A percentile compares a stretch with the other conserved stretches of the same genome.
phyloP scores from a whole-genome alignment of 164 flowering plant genomes.

The Chimonanthus praecox region DNA sequence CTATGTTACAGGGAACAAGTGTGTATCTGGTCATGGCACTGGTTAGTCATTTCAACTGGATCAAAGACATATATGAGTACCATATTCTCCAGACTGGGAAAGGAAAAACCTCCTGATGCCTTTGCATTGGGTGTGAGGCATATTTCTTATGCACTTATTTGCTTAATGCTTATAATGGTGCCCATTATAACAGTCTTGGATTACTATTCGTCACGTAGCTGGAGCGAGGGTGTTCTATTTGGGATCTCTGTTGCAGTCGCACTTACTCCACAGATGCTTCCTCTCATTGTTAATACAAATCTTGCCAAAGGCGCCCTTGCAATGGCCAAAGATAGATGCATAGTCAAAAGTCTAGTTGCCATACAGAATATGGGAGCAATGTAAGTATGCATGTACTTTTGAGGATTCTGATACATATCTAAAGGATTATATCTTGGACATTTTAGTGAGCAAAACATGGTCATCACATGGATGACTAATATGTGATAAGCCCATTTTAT shows the following conservation, averaged over 20 bases:
- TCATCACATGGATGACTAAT: not conserved
- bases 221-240: slow-evolving; percentile 44
- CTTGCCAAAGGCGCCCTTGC: slow-evolving; percentile 78
- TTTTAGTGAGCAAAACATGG: too few relatives aligned
- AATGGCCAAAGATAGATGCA: slow-evolving; percentile 75
- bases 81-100: slow-evolving; percentile 52
- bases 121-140: slow-evolving; percentile 50
- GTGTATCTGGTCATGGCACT: slow-evolving; percentile 69
- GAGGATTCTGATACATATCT: not conserved
- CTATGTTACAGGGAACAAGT: slow-evolving; percentile 58
- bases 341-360: slow-evolving; percentile 65
- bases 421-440: not conserved
- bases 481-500: not conserved
- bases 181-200: slow-evolving; percentile 34
- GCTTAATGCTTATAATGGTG: slow-evolving; percentile 46
- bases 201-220: slow-evolving; percentile 29
- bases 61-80: slow-evolving; percentile 75
- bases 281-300: slow-evolving; percentile 65
- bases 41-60: slow-evolving; percentile 77
- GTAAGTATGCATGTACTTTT: slow-evolving; percentile 31
- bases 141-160: slow-evolving; percentile 51
- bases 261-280: slow-evolving; percentile 84
- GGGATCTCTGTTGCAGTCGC: slow-evolving; percentile 69
- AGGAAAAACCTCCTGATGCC: slow-evolving; percentile 50
- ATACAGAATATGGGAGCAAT: slow-evolving; percentile 80